Percentiles rank a stretch among this genome's conserved stretches.
phyloP scores from a whole-genome alignment of 164 flowering plant species.

The Magnolia kwangsiensis region DNA sequence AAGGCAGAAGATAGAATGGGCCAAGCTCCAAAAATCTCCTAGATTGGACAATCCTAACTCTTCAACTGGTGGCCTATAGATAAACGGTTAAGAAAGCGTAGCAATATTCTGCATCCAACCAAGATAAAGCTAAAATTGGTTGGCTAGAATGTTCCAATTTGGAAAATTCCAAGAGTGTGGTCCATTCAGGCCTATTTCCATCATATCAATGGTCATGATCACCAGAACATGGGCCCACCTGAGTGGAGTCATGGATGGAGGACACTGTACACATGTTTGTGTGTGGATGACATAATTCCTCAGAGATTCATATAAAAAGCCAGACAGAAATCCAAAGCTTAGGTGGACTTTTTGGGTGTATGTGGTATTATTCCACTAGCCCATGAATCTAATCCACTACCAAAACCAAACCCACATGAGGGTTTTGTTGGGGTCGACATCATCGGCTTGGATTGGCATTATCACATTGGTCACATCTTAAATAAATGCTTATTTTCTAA shows the following conservation, averaged over 20 bases:
- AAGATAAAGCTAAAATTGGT: no score
- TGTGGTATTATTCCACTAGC: constrained; percentile 25
- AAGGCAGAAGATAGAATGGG: no score
- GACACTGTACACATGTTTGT: background rate
- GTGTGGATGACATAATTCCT: background rate
- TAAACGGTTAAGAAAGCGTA: no score
- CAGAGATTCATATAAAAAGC: background rate
- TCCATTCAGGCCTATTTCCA: background rate
- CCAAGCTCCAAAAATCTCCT: no score
- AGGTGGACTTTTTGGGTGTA: constrained; percentile 14
- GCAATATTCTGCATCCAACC: no score
- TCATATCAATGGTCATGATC: background rate
- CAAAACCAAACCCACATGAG: constrained; percentile 5
- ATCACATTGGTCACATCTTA: background rate
- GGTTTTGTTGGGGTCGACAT: constrained; percentile 12
- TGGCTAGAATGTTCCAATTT: no score
- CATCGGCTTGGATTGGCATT: constrained; percentile 11
- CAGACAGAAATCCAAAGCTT: constrained; percentile 14
- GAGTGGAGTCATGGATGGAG: background rate
- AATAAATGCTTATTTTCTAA: background rate
- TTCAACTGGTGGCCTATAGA: no score
- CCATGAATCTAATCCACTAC: constrained; percentile 30
- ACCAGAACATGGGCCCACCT: background rate
- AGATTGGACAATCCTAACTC: no score
- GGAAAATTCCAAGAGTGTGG: no score